Evolutionary conservation across 768 basidiomycete species (phyloP).

Genomic region (Pleurotus pulmonarius): DNA sequence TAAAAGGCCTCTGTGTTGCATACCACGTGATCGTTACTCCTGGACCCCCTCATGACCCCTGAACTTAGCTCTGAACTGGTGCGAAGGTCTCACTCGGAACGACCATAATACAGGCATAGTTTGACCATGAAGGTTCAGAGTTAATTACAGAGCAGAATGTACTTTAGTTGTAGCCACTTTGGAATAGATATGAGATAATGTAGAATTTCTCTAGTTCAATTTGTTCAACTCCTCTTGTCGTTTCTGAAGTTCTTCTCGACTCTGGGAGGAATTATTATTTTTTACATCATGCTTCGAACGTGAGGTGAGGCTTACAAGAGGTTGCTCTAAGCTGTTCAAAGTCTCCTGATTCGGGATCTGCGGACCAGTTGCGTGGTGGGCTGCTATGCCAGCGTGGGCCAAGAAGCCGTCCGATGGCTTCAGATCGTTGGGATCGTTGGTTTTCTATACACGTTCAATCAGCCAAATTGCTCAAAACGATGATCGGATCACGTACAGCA

Average conservation of each 20-base stretch:
- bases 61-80: no score
- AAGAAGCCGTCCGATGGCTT: constrained; percentile 32
- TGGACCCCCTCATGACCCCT: no score
- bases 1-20: no score
- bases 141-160: no score
- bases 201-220: not conserved
- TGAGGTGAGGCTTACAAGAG: constrained; percentile 34
- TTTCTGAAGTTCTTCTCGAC: constrained; percentile 46
- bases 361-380: constrained; percentile 50
- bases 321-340: constrained; percentile 40
- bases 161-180: no score
- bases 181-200: no score
- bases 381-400: constrained; percentile 33
- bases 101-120: no score
- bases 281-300: not conserved
- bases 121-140: no score
- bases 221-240: constrained; percentile 44
- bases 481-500: constrained; percentile 36
- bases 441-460: constrained; percentile 33
- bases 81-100: no score
- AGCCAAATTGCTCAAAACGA: not conserved
- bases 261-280: constrained; percentile 24
- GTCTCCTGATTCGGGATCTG: constrained; percentile 43
- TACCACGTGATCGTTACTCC: no score
- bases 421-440: constrained; percentile 58